Base-by-base conservation (phyloP, 2,329 filamentous ascomycete species). In the Triangularia verruculosa region DNA sequence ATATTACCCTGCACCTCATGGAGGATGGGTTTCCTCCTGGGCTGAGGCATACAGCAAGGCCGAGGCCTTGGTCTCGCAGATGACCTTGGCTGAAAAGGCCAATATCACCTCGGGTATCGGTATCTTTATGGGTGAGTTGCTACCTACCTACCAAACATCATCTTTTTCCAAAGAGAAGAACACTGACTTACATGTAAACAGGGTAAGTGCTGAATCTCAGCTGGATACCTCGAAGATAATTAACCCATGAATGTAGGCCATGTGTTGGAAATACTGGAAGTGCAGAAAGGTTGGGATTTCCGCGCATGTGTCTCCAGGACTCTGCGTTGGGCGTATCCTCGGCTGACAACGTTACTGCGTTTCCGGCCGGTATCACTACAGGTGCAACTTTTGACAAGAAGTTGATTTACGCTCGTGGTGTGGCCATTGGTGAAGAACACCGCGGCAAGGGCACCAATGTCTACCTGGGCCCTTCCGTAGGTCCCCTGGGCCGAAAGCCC, bases 31-130 rank as follows among this genome's bases (percentile, higher is more conserved):
- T 0, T 76, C 82, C 5, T 83, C 84, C 63, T 94, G 91, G 91
- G 78, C 79, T 22, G 83, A 84, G 17, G 89, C 89, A 69, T 94
- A 93, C 72, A 78, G 78, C 59, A 92, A 90, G 70, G 91, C 91
- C 1, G 82, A 86, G 63, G 75, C 79, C 3, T 75, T 93, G 13
- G 90, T 94, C 15, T 84, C 86, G 60, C 83, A 86, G 56, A 91
- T 94, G 90, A 93, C 90, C 0, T 76, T 94, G 62, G 90, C 89
- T 1, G 91, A 93, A 74, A 94, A 93, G 77, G 88, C 89, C 3
- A 93, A 93, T 72, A 82, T 93, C 59, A 92, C 89, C 0, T 84
- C 85, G 1, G 90, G 90, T 3, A 88, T 84, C 1, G 90, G 90
- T 1, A 82, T 88, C 51, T 89, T 82, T 67, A 93, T 92, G 90